Percentiles rank a stretch among this genome's conserved stretches.
phyloP scores from a whole-genome alignment of 257 asterid genomes.

The Henckelia pumila region DNA sequence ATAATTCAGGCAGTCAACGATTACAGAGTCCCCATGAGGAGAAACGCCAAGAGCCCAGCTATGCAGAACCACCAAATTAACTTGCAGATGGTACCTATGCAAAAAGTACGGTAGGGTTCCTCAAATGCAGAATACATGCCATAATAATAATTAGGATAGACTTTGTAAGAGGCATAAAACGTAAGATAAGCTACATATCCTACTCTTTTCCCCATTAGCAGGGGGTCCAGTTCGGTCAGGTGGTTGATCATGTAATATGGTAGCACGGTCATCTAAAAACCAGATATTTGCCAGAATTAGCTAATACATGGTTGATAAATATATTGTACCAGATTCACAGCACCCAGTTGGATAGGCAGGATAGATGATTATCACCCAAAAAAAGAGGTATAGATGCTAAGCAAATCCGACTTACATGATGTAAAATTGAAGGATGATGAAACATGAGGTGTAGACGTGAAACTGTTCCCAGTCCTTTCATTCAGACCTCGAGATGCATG shows the following conservation, averaged over 20 bases:
- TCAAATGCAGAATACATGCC: too few species aligned
- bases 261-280: background rate
- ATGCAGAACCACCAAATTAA: conserved; percentile 29
- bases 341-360: conserved; percentile 14
- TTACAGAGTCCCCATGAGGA: conserved; percentile 30
- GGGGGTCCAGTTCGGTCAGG: background rate
- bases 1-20: conserved; percentile 6
- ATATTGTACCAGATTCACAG: conserved; percentile 7
- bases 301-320: background rate
- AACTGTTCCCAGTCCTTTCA: conserved; percentile 25
- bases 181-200: too few species aligned
- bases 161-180: too few species aligned
- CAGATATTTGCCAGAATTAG: background rate
- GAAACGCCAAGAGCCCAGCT: conserved; percentile 31
- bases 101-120: background rate
- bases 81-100: conserved; percentile 31
- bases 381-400: background rate
- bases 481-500: conserved; percentile 32
- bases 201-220: too few species aligned
- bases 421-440: conserved; percentile 36
- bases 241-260: background rate
- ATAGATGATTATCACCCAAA: conserved; percentile 15
- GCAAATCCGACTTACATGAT: conserved; percentile 49
- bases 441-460: conserved; percentile 42
- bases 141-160: too few species aligned